These are phyloP conservation scores for Amauroascus niger DNA, from an alignment of 2,329 filamentous ascomycete species.

Conservation along the genomic window DNA sequence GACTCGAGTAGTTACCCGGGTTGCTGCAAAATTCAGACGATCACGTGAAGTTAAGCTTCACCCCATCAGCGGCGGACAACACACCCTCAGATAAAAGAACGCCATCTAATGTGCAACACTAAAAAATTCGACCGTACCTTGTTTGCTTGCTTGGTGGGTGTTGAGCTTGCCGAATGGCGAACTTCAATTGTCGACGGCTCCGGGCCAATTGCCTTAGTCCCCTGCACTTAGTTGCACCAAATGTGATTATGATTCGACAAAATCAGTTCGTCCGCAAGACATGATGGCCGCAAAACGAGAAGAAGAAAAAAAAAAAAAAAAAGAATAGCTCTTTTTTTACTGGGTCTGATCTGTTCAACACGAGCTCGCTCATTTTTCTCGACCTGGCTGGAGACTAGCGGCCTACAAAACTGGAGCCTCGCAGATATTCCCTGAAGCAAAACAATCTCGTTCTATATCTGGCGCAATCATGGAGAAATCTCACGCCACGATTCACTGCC, in stretches of 20 bases:
- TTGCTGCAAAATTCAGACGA: neutral
- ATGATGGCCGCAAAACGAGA: neutral
- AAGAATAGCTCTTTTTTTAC: neutral
- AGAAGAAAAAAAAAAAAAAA: neutral
- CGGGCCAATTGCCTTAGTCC: neutral
- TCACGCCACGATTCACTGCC: neutral
- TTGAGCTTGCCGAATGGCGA: no score
- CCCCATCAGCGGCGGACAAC: constrained; percentile 11
- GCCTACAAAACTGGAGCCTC: neutral
- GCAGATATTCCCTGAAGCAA: neutral
- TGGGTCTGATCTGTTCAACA: constrained; percentile 1
- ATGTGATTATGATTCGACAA: neutral
- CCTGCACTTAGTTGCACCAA: neutral
- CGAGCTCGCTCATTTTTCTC: neutral
- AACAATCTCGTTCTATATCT: constrained; percentile 6
- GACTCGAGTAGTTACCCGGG: neutral
- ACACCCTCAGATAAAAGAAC: neutral
- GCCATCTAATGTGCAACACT: neutral
- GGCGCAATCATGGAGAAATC: neutral
- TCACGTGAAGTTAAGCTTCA: neutral
- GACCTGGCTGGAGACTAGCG: neutral
- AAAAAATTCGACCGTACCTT: neutral
- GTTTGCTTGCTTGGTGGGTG: no score
- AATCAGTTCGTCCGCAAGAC: neutral
- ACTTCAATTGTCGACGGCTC: neutral